phyloP scores from a whole-genome alignment of 352 stramenopile species.

The Phytophthora constricta region DNA sequence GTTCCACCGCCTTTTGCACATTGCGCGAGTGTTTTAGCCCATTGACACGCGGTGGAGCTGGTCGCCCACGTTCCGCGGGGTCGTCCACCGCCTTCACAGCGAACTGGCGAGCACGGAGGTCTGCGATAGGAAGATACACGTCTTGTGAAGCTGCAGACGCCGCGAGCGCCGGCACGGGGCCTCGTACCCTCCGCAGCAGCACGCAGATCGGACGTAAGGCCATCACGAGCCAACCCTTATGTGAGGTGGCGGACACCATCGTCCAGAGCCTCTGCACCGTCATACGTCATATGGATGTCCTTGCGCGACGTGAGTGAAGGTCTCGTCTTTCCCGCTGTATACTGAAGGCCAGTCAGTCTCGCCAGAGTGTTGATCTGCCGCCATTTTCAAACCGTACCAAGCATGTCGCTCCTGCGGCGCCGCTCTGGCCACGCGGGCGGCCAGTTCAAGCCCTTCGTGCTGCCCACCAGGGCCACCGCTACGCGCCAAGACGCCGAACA shows the following conservation, averaged over 20 bases:
- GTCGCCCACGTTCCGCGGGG: background rate
- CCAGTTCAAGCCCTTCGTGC: constrained; percentile 84
- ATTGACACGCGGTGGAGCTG: constrained; percentile 16
- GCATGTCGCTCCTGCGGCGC: constrained; percentile 62
- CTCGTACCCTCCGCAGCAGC: constrained; percentile 23
- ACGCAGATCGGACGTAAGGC: constrained; percentile 17
- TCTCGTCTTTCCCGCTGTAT: constrained; percentile 2
- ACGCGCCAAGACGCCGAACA: background rate
- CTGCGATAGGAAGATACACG: background rate
- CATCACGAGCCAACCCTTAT: constrained; percentile 9
- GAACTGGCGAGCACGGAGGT: constrained; percentile 25
- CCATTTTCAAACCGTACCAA: background rate
- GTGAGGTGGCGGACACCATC: background rate
- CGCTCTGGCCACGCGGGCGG: constrained; percentile 25
- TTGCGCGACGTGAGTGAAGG: constrained; percentile 28
- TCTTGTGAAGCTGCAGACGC: background rate
- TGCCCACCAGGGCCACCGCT: constrained; percentile 53
- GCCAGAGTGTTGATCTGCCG: too few species aligned
- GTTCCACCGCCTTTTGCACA: constrained; percentile 18
- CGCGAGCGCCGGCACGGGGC: background rate
- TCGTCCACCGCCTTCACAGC: constrained; percentile 19
- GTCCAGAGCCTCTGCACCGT: background rate
- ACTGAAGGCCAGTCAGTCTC: constrained; percentile 7
- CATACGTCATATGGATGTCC: background rate
- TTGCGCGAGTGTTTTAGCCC: constrained; percentile 25